Conservation (phyloP, 2,329 filamentous ascomycete genomes). For the Lecanosticta acicola region DNA sequence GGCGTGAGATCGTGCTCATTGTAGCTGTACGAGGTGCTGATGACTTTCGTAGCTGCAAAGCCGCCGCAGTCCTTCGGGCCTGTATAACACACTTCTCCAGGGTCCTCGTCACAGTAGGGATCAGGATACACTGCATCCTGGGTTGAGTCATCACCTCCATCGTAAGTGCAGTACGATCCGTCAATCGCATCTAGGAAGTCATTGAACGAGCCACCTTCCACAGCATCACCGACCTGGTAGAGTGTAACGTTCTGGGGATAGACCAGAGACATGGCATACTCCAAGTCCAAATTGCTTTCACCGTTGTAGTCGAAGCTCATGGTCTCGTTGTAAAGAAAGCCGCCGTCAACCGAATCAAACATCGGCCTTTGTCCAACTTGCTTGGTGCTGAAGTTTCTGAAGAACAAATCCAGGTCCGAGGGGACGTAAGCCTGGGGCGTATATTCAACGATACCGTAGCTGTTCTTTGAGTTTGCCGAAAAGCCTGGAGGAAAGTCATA, state of each 20-base stretch:
- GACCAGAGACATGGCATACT: conserved; percentile 36
- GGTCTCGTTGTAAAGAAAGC: conserved; percentile 36
- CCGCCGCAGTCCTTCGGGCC: conserved; percentile 43
- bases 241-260: conserved; percentile 38
- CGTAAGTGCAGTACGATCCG: conserved; percentile 20
- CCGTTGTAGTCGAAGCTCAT: conserved; percentile 25
- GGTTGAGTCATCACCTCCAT: conserved; percentile 26
- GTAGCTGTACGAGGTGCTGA: conserved; percentile 52
- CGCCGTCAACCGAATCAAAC: conserved; percentile 30
- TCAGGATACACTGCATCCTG: conserved; percentile 47
- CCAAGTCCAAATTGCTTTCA: conserved; percentile 6
- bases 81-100: conserved; percentile 32
- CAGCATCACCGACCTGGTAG: conserved; percentile 36
- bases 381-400: conserved; percentile 31
- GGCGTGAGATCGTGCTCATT: conserved; percentile 36
- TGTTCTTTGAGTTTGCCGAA: conserved; percentile 43
- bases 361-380: conserved; percentile 31
- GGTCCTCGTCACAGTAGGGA: conserved; percentile 19
- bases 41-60: conserved; percentile 47
- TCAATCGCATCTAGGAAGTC: conserved; percentile 45
- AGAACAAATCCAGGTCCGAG: conserved; percentile 34
- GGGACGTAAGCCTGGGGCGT: conserved; percentile 47
- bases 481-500: conserved; percentile 34
- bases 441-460: conserved; percentile 50
- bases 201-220: conserved; percentile 29